Evolutionary conservation across 352 stramenopile genomes (phyloP).

Genomic region (Phytophthora kernoviae): DNA sequence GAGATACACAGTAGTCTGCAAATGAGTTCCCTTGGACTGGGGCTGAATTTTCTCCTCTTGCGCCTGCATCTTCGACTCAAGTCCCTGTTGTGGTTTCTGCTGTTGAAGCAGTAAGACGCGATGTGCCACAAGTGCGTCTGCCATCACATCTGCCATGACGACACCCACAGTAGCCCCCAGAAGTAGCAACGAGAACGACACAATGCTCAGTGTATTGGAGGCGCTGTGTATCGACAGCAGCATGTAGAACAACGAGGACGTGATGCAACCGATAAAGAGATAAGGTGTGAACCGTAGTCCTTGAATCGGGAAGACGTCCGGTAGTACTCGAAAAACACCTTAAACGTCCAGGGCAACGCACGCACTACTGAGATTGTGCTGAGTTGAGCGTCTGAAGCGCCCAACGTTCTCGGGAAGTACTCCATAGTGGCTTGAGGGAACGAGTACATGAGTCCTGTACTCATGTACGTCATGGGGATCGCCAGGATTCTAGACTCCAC

Average conservation of each 20-base stretch:
- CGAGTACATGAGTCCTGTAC: constrained; percentile 67
- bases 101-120: constrained; percentile 47
- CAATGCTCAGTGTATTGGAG: constrained; percentile 46
- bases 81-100: constrained; percentile 11
- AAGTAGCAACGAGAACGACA: constrained; percentile 72
- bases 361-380: constrained; percentile 72
- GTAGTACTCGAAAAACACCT: constrained; percentile 75
- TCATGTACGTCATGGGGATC: constrained; percentile 83
- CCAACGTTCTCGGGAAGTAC: constrained; percentile 67
- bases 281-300: constrained; percentile 77
- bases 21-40: constrained; percentile 41
- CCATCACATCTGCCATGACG: constrained; percentile 86
- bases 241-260: constrained; percentile 63
- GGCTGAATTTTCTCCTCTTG: constrained; percentile 29
- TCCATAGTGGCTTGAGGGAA: constrained; percentile 78
- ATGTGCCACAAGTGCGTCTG: constrained; percentile 69
- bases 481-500: constrained; percentile 57
- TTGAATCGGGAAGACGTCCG: constrained; percentile 64
- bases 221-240: constrained; percentile 40
- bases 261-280: constrained; percentile 65
- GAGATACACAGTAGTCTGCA: constrained; percentile 77
- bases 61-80: constrained; percentile 20
- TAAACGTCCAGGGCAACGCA: constrained; percentile 79
- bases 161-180: constrained; percentile 73
- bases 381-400: constrained; percentile 71